phyloP scores from a whole-genome alignment of 495 filamentous ascomycete genomes.

The Podospora sp. region DNA sequence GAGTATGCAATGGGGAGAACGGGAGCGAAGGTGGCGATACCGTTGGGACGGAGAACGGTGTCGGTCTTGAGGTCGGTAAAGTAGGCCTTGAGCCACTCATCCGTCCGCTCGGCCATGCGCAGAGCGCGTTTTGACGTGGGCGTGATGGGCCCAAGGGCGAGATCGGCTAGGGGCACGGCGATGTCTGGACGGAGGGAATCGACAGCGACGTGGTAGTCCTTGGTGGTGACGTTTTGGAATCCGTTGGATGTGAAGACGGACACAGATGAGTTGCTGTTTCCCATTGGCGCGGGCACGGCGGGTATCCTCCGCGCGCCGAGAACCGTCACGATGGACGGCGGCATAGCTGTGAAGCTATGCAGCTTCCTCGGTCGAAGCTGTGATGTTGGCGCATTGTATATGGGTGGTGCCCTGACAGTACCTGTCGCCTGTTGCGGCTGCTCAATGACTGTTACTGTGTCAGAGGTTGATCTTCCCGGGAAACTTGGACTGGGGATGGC shows the following conservation, averaged over 20 bases:
- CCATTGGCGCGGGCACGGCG: slow-evolving; percentile 68
- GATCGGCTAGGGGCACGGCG: slow-evolving; percentile 74
- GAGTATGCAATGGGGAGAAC: slow-evolving; percentile 74
- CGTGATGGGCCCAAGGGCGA: slow-evolving; percentile 56
- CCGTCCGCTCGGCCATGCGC: slow-evolving; percentile 85
- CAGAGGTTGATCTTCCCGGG: not conserved
- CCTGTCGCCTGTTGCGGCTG: slow-evolving; percentile 51
- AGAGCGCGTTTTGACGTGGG: slow-evolving; percentile 70
- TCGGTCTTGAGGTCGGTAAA: slow-evolving; percentile 59
- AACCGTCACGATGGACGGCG: slow-evolving; percentile 60
- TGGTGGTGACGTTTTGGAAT: slow-evolving; percentile 67
- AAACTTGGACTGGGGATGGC: slow-evolving; percentile 26
- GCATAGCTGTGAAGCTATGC: slow-evolving; percentile 70
- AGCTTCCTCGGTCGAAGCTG: slow-evolving; percentile 54
- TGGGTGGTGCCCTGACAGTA: slow-evolving; percentile 39
- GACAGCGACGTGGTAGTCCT: slow-evolving; percentile 66
- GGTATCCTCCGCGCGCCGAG: slow-evolving; percentile 78
- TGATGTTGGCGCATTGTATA: slow-evolving; percentile 41
- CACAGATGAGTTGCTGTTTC: slow-evolving; percentile 73
- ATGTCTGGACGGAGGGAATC: slow-evolving; percentile 75
- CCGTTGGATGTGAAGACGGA: slow-evolving; percentile 82
- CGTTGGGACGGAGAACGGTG: slow-evolving; percentile 32
- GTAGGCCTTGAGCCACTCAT: slow-evolving; percentile 77
- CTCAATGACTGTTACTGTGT: slow-evolving; percentile 68
- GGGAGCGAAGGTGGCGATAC: slow-evolving; percentile 70